Percentiles rank a stretch among this genome's conserved stretches.
Evolutionary conservation across 257 asterid genomes (phyloP).

Genomic region (Paulownia fortunei): DNA sequence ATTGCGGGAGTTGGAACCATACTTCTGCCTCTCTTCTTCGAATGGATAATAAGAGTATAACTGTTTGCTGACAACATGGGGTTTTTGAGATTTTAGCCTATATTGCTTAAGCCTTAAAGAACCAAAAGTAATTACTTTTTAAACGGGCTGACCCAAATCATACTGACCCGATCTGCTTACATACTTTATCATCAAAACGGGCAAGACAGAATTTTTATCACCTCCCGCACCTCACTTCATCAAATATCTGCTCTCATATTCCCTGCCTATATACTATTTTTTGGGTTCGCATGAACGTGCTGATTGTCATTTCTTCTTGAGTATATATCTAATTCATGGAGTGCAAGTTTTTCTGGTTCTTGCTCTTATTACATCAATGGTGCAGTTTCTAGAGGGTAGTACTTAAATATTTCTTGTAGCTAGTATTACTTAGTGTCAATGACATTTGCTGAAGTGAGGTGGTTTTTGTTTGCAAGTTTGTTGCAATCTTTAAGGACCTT

Average conservation of each 20-base stretch:
- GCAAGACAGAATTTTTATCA: neutral
- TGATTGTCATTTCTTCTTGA: neutral
- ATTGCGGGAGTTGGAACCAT: constrained; percentile 47
- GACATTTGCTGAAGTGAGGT: neutral
- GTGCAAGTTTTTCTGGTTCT: neutral
- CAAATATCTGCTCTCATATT: neutral
- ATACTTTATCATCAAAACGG: neutral
- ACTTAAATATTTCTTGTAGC: neutral
- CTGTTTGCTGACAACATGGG: constrained; percentile 16
- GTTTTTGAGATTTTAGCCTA: constrained; percentile 33
- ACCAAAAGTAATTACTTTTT: neutral
- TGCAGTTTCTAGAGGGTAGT: neutral
- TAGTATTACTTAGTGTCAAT: neutral
- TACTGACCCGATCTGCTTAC: constrained; percentile 3
- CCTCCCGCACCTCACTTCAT: neutral
- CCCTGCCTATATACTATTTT: too few relatives aligned
- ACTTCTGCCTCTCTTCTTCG: neutral
- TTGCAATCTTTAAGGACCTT: neutral
- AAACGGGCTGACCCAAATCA: constrained; percentile 4
- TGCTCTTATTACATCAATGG: neutral
- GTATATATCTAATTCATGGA: neutral
- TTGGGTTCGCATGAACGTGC: neutral
- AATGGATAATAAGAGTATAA: constrained; percentile 14
- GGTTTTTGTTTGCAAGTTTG: neutral
- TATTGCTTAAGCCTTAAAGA: neutral